Base-by-base conservation (phyloP, 2,329 filamentous ascomycete genomes). In the Monilinia laxa region DNA sequence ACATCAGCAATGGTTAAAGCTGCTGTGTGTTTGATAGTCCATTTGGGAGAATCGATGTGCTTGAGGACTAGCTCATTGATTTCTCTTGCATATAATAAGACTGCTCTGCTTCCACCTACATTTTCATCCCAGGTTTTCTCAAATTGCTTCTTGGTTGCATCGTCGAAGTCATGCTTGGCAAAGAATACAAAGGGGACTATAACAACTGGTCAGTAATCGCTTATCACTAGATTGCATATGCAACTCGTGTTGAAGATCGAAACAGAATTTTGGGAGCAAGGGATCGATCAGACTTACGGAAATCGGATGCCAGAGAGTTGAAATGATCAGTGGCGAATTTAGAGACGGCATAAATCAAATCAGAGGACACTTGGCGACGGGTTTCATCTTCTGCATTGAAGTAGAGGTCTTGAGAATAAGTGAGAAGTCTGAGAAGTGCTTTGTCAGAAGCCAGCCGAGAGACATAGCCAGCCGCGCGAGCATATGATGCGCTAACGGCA, bases 281-380 rank as follows among this genome's bases (percentile, higher is more conserved):
- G 20, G 23, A 38, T 23, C 3, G 9, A 12, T 18, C 10, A 38
- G 5, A 60, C 58, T 60, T 60, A 60, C 58, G 64, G 3, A 96
- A 84, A 6, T 86, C 84, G 0, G 88, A 82, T 65, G 93, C 90
- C 42, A 97, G 84, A 1, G 88, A 83, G 58, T 88, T 89, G 78
- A 98, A 97, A 58, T 91, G 88, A 77, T 99, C 95, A 3, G 92
- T 91, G 0, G 94, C 93, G 67, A 94, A 84, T 78, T 96, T 96
- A 18, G 92, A 90, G 20, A 96, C 84, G 0, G 92, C 88, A 57
- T 93, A 85, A 12, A 96, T 81, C n/a, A 93, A 89, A 73, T 97
- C 93, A 2, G 90, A 91, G 2, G 93, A 84, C 67, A 94, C 89
- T 59, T 91, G 84, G 35, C 93, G 87, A 12, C 87, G 85, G 1